These are phyloP conservation scores for Arthrobotrys megalospora DNA, from an alignment of 2,329 filamentous ascomycete species.

Conservation along the genomic window DNA sequence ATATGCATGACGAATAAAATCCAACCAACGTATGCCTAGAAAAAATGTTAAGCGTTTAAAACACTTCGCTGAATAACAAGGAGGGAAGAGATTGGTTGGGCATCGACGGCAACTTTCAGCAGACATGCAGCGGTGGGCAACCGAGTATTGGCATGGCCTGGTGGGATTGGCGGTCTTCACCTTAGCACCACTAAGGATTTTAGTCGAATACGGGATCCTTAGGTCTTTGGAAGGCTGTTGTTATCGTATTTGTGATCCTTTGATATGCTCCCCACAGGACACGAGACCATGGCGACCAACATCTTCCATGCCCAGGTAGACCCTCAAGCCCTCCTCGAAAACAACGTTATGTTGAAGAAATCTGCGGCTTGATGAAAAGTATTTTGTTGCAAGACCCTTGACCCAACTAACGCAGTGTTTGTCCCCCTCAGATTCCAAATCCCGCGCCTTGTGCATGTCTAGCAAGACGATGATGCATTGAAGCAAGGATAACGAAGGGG, in stretches of 20 bases:
- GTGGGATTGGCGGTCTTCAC: too few species aligned
- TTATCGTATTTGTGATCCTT: conserved; percentile 2
- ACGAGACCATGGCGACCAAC: neutral
- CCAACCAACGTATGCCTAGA: neutral
- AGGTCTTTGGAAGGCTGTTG: neutral
- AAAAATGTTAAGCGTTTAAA: too few species aligned
- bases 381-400: neutral
- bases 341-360: conserved; percentile 15
- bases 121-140: too few species aligned
- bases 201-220: too few species aligned
- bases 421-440: conserved; percentile 14
- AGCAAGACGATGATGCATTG: conserved; percentile 1
- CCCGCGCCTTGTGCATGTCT: conserved; percentile 7
- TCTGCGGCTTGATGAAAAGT: neutral
- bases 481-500: conserved; percentile 2
- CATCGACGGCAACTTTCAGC: too few species aligned
- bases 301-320: neutral
- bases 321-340: neutral
- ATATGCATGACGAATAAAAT: neutral
- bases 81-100: too few species aligned
- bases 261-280: neutral
- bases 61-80: too few species aligned
- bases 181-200: too few species aligned
- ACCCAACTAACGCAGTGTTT: conserved; percentile 9
- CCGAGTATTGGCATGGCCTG: too few species aligned